Conservation (phyloP, 805 yeast species). For the Metschnikowia sp. region DNA sequence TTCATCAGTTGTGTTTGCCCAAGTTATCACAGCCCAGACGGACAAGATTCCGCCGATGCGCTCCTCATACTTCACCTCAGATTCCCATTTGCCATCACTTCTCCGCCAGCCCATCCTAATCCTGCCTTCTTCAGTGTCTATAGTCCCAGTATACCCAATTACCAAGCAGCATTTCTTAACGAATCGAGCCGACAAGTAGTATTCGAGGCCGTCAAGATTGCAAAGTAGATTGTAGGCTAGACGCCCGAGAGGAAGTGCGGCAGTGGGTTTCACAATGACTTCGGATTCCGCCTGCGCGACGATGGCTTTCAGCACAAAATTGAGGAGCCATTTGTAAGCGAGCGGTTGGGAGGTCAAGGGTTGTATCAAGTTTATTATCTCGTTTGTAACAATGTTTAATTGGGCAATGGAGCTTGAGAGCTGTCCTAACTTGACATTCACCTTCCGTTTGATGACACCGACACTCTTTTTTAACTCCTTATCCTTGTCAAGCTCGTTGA, state of each 20-base stretch:
- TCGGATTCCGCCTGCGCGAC: conserved; percentile 93
- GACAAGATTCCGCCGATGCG: conserved; percentile 84
- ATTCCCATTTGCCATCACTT: conserved; percentile 48
- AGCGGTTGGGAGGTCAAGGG: conserved; percentile 45
- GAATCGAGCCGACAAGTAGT: conserved; percentile 69
- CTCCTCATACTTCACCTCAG: conserved; percentile 72
- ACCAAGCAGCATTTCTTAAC: conserved; percentile 88
- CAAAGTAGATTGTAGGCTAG: conserved; percentile 55
- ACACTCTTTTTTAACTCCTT: conserved; percentile 52
- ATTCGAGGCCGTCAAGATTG: conserved; percentile 47
- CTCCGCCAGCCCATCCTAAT: conserved; percentile 85
- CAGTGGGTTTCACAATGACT: conserved; percentile 70
- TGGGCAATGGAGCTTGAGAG: conserved; percentile 70
- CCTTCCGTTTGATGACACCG: conserved; percentile 62
- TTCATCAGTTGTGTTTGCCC: conserved; percentile 25
- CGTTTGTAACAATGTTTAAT: conserved; percentile 47
- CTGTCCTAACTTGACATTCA: conserved; percentile 91
- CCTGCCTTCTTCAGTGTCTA: conserved; percentile 82
- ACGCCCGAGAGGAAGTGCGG: conserved; percentile 76
- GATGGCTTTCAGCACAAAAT: conserved; percentile 79
- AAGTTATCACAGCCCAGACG: conserved; percentile 72
- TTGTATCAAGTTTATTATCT: conserved; percentile 47
- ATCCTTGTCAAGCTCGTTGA: conserved; percentile 49
- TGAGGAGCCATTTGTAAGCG: conserved; percentile 70
- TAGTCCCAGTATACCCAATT: conserved; percentile 73